These are phyloP conservation scores for Zangia roseola DNA, from an alignment of 768 basidiomycete species.

Conservation along the genomic window DNA sequence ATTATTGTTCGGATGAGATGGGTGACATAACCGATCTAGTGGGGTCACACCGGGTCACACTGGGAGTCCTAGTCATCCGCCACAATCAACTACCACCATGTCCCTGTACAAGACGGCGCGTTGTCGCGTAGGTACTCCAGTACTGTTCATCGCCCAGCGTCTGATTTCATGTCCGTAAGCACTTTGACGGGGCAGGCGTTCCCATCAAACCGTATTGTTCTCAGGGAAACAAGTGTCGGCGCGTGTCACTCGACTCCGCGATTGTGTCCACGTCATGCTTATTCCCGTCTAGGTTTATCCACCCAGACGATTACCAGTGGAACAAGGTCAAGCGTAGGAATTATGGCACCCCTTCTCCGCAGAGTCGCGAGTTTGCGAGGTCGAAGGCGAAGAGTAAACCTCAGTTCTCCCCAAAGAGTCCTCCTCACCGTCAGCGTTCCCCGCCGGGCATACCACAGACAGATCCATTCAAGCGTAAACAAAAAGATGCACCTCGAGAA, in stretches of 20 bases:
- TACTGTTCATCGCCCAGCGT: conserved; percentile 6
- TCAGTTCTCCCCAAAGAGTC: conserved; percentile 20
- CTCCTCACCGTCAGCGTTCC: conserved; percentile 22
- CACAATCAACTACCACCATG: conserved; percentile 17
- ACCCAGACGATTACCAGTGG: conserved; percentile 50
- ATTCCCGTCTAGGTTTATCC: conserved; percentile 41
- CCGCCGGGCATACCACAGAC: conserved; percentile 43
- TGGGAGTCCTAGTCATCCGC: conserved; percentile 20
- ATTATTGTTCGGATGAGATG: too few relatives aligned
- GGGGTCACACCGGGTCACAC: conserved; percentile 5
- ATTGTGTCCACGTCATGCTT: conserved; percentile 6
- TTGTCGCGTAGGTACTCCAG: conserved; percentile 42
- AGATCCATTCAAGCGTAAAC: conserved; percentile 40
- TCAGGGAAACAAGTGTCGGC: conserved; percentile 53
- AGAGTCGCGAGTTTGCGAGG: conserved; percentile 20
- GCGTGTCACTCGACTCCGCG: conserved; percentile 19
- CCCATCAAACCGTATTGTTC: conserved; percentile 43
- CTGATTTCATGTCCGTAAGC: conserved; percentile 33
- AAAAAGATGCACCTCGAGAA: conserved; percentile 22
- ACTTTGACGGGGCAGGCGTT: conserved; percentile 46
- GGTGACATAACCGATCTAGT: conserved; percentile 3
- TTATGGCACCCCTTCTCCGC: conserved; percentile 18
- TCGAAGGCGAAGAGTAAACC: conserved; percentile 23
- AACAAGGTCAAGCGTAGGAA: conserved; percentile 18
- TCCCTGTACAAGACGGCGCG: conserved; percentile 44